phyloP scores from a whole-genome alignment of 2,329 filamentous ascomycete species.

The Pseudogymnoascus sp. region DNA sequence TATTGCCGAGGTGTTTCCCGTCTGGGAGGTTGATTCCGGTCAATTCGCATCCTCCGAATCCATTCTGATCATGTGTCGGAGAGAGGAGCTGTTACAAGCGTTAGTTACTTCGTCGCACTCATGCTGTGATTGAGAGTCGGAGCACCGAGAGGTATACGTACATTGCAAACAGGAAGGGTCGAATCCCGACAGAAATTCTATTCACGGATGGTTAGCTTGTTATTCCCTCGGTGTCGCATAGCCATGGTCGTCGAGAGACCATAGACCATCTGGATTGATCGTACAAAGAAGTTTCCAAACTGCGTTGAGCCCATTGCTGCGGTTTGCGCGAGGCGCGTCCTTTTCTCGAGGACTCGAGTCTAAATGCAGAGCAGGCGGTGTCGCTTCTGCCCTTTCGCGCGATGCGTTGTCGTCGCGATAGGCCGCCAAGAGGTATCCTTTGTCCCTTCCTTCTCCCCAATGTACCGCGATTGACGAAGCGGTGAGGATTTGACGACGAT shows the following conservation, averaged over 20 bases:
- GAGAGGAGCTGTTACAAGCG: constrained; percentile 53
- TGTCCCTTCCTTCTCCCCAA: not conserved
- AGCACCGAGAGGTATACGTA: constrained; percentile 39
- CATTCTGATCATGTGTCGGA: constrained; percentile 48
- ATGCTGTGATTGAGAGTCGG: not conserved
- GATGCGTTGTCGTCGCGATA: constrained; percentile 6
- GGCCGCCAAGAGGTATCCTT: constrained; percentile 4
- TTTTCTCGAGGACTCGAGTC: constrained; percentile 4
- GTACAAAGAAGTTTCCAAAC: constrained; percentile 53
- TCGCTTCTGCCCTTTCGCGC: constrained; percentile 2
- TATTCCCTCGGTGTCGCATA: not conserved
- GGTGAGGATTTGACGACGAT: not conserved
- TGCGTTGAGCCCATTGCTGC: constrained; percentile 42
- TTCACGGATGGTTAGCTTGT: constrained; percentile 18
- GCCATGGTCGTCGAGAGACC: constrained; percentile 4
- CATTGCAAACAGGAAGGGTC: constrained; percentile 77
- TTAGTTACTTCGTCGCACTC: not conserved
- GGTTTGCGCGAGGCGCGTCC: constrained; percentile 1
- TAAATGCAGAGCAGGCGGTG: constrained; percentile 2
- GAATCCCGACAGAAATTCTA: constrained; percentile 80
- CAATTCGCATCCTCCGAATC: constrained; percentile 65
- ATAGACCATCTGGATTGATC: constrained; percentile 18
- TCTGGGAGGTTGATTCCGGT: constrained; percentile 65
- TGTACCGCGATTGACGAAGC: not conserved
- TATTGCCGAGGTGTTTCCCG: constrained; percentile 65